Conservation (phyloP, 495 filamentous ascomycete species). For the Zalerion maritima region DNA sequence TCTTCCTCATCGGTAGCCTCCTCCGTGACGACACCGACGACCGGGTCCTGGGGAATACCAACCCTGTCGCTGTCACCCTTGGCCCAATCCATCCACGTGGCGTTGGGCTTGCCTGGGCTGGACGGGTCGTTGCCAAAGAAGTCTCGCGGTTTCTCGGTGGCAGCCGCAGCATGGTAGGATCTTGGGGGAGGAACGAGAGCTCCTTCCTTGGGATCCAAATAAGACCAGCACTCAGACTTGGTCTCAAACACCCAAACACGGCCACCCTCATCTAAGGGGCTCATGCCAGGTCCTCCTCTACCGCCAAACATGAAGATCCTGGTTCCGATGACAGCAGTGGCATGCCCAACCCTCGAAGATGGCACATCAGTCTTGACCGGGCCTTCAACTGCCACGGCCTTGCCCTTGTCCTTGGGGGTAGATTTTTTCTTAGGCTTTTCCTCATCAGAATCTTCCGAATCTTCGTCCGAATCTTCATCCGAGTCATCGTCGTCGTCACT, state of each 20-base stretch:
- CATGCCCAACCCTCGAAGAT: conserved; percentile 38
- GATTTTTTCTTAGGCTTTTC: too few species aligned
- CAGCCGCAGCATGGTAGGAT: conserved; percentile 32
- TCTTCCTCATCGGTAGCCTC: conserved; percentile 28
- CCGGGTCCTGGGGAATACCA: conserved; percentile 31
- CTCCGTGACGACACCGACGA: conserved; percentile 31
- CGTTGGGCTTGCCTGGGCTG: too few species aligned
- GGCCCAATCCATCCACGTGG: conserved; percentile 28
- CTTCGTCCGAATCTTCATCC: background rate
- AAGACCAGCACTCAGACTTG: conserved; percentile 37
- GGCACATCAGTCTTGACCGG: conserved; percentile 25
- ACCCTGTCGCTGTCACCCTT: conserved; percentile 23
- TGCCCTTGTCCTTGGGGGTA: conserved; percentile 16
- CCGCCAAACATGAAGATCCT: conserved; percentile 53
- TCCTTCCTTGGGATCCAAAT: conserved; percentile 33
- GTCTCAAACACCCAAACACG: conserved; percentile 54
- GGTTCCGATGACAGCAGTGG: conserved; percentile 41
- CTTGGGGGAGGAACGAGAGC: conserved; percentile 26
- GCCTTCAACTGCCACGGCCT: conserved; percentile 3
- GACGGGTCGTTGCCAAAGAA: conserved; percentile 15
- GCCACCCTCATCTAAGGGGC: conserved; percentile 42
- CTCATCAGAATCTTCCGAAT: conserved; percentile 1
- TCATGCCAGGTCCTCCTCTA: conserved; percentile 26
- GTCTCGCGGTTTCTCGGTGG: conserved; percentile 30
- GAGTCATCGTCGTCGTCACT: background rate